A percentile compares a stretch with the other conserved stretches of the same genome.
Conservation (phyloP, 2,329 filamentous ascomycete species). For the Penicillium sp. region DNA sequence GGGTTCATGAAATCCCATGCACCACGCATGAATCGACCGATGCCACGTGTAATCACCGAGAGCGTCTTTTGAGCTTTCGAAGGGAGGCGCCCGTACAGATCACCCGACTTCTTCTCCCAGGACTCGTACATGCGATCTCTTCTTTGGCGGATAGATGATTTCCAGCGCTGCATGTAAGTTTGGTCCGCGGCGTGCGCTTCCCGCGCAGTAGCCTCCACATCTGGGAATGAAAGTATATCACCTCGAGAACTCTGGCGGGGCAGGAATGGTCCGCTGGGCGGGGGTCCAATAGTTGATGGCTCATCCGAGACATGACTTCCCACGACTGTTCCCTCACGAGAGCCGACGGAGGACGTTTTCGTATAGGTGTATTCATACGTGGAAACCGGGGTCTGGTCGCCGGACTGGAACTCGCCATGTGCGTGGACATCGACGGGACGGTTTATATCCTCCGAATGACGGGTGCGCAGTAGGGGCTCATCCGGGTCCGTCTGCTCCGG, state of each 20-base stretch:
- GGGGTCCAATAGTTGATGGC: slow-evolving; percentile 28
- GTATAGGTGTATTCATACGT: slow-evolving; percentile 34
- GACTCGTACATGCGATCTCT: slow-evolving; percentile 18
- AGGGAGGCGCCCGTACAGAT: slow-evolving; percentile 53
- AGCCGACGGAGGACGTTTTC: slow-evolving; percentile 29
- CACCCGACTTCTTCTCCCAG: slow-evolving; percentile 22
- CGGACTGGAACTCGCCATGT: slow-evolving; percentile 31
- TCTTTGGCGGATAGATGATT: slow-evolving; percentile 21
- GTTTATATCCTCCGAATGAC: slow-evolving; percentile 30
- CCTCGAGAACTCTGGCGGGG: slow-evolving; percentile 44
- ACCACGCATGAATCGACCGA: slow-evolving; percentile 59
- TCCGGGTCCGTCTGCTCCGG: slow-evolving; percentile 38
- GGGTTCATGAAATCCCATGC: slow-evolving; percentile 97
- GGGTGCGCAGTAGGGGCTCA: slow-evolving; percentile 36
- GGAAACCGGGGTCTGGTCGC: slow-evolving; percentile 41
- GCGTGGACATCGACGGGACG: slow-evolving; percentile 13
- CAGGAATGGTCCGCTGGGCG: slow-evolving; percentile 37
- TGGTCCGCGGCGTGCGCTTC: slow-evolving; percentile 24
- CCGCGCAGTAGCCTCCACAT: slow-evolving; percentile 32
- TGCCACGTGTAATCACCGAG: slow-evolving; percentile 40
- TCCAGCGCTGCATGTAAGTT: slow-evolving; percentile 31
- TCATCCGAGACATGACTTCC: slow-evolving; percentile 16
- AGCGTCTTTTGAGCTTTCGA: slow-evolving; percentile 51
- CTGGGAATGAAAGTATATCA: slow-evolving; percentile 60
- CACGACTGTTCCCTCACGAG: slow-evolving; percentile 16